Base-by-base conservation (phyloP, 2,329 filamentous ascomycete genomes). In the Neospermospora avenae region DNA sequence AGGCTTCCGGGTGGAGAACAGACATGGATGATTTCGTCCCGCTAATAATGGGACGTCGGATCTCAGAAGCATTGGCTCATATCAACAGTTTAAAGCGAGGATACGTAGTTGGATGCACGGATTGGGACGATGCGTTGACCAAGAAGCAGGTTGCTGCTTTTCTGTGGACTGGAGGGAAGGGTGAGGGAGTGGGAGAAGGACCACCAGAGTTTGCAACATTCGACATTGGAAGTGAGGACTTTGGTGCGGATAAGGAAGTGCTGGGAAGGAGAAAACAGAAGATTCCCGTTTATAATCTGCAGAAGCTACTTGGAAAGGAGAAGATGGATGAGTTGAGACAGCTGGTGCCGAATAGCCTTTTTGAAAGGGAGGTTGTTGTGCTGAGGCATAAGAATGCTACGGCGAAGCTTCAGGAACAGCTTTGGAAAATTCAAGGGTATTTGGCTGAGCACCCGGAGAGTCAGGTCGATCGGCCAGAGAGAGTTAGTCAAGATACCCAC, bases 361-460 rank as follows among this genome's bases (percentile, higher is more conserved):
- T 75, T 80, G 22, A 67, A 65, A 2, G 44, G 1, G 58, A 65
- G 31, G 35, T 74, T 71, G 8, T 71, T 80, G 20, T 75, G 78
- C 55, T 73, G 20, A 71, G 66, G 46, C 72, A 84, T 62, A 74
- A 73, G 65, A 73, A 67, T 62, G 72, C 74, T 39, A 80, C 78
- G 7, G 69, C 76, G 22, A 70, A 75, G 14, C 52, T 84, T 48
- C 81, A 84, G 70, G 59, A 78, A 57, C 74, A 78, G 56, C 74
- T 87, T 7, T 87, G 84, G 84, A 81, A 79, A 62, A 69, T 87
- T 8, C 81, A 86, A 62, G 83, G 82, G 1, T 87, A 83, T 65
- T 49, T 84, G 35, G 67, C 66, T 16, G 56, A 56, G 18, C 28
- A 56, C 14, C 39, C 45, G 20, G 31, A 51, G 11, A 14, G 14